Percentiles rank a stretch among this genome's conserved stretches.
These are phyloP conservation scores for Aureobasidium sp. DNA, from an alignment of 2,329 filamentous ascomycete genomes.

Conservation along the genomic window DNA sequence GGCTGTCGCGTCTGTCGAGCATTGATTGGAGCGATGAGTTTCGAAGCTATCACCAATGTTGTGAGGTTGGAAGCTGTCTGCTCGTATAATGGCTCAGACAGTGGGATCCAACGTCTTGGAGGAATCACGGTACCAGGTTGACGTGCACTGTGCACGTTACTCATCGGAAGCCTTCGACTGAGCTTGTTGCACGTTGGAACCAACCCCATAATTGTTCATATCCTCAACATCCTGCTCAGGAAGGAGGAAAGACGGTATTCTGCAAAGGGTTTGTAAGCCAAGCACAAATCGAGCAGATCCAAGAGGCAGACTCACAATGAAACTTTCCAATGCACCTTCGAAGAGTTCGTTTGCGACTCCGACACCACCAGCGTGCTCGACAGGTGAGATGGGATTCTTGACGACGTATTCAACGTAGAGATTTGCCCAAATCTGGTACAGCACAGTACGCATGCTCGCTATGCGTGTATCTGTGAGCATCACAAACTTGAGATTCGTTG, in stretches of 20 bases:
- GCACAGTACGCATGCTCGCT: slow-evolving; percentile 82
- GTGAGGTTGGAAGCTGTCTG: too few relatives aligned
- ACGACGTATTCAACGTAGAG: slow-evolving; percentile 89
- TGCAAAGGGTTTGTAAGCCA: not conserved
- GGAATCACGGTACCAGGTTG: not conserved
- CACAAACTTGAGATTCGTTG: slow-evolving; percentile 90
- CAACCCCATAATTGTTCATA: not conserved
- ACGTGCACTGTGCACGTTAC: not conserved
- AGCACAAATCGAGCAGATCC: too few relatives aligned
- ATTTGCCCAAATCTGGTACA: slow-evolving; percentile 98
- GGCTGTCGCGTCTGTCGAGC: not conserved
- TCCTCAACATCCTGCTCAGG: not conserved
- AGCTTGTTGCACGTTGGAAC: not conserved
- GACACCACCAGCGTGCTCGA: slow-evolving; percentile 54
- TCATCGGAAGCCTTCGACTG: not conserved
- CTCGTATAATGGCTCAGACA: not conserved
- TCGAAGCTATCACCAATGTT: fast-evolving
- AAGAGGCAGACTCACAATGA: slow-evolving; percentile 47
- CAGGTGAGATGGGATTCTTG: slow-evolving; percentile 56
- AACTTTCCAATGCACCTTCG: slow-evolving; percentile 64
- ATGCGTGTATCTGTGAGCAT: slow-evolving; percentile 89
- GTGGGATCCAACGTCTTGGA: not conserved
- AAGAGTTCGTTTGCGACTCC: slow-evolving; percentile 61
- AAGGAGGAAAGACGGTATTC: slow-evolving; percentile 14
- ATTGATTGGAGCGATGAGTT: not conserved